Conservation (phyloP, 371 early-diverging fungal genomes). For the Lichtheimia hyalospora region DNA sequence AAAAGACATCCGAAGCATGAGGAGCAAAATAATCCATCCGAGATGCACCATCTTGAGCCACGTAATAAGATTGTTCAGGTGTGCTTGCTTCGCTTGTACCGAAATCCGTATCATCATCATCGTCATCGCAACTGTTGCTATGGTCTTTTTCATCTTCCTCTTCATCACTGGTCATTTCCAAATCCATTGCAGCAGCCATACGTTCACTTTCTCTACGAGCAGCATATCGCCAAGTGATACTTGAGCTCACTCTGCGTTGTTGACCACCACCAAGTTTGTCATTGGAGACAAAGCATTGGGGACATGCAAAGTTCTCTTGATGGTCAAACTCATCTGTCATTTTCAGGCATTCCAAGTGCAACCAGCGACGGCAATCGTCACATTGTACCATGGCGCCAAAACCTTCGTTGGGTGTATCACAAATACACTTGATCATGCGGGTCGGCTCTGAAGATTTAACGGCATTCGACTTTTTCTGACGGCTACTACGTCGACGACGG, state of each 20-base stretch:
- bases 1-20: constrained; percentile 36
- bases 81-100: constrained; percentile 35
- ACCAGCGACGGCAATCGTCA: constrained; percentile 55
- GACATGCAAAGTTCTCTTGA: constrained; percentile 53
- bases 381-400: constrained; percentile 60
- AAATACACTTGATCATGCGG: constrained; percentile 45
- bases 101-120: constrained; percentile 18
- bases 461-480: neutral
- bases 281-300: constrained; percentile 31
- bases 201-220: constrained; percentile 33
- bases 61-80: constrained; percentile 23
- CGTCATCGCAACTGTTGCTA: constrained; percentile 7
- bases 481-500: neutral
- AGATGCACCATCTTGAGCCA: neutral
- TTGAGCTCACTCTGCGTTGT: constrained; percentile 15
- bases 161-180: constrained; percentile 8
- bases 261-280: constrained; percentile 9
- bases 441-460: constrained; percentile 6
- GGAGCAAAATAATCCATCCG: constrained; percentile 22
- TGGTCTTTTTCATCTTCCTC: no score
- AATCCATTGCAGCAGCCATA: constrained; percentile 18
- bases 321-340: constrained; percentile 36
- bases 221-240: constrained; percentile 38
- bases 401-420: constrained; percentile 50
- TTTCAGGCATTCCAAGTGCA: constrained; percentile 56